Percentiles rank a stretch among this genome's conserved stretches.
phyloP scores from a whole-genome alignment of 257 asterid genomes.

The Solanum stenotomum region DNA sequence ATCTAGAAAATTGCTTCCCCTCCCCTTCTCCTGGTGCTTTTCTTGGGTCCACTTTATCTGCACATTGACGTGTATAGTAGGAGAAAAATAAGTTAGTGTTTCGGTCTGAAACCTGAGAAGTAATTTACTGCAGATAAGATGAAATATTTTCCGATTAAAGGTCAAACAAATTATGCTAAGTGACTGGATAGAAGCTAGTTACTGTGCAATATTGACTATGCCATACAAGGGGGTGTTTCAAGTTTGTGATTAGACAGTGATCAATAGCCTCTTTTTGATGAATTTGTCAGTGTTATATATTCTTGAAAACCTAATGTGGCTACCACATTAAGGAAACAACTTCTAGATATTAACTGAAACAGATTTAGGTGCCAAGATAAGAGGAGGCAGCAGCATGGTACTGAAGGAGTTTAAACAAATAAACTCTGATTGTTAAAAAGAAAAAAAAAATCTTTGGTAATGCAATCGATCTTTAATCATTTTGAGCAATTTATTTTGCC shows the following conservation, averaged over 20 bases:
- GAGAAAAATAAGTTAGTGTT: not conserved
- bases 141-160: not conserved
- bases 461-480: not conserved
- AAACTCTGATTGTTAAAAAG: not conserved
- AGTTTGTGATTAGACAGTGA: not conserved
- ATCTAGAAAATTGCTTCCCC: not conserved
- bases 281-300: not conserved
- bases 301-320: not conserved
- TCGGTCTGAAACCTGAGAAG: not conserved
- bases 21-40: not conserved
- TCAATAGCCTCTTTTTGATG: not conserved
- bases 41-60: not conserved
- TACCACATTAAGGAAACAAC: not conserved
- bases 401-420: not conserved
- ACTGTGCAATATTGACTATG: not conserved
- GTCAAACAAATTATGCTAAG: not conserved
- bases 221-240: not conserved
- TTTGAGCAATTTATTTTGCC: not conserved
- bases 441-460: not conserved
- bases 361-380: not conserved
- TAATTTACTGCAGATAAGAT: not conserved
- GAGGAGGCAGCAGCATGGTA: not conserved
- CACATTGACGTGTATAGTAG: not conserved
- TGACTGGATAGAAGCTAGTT: not conserved
- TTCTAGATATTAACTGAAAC: not conserved